Evolutionary conservation across 805 yeast species (phyloP).

Genomic region (Candida caryicola): DNA sequence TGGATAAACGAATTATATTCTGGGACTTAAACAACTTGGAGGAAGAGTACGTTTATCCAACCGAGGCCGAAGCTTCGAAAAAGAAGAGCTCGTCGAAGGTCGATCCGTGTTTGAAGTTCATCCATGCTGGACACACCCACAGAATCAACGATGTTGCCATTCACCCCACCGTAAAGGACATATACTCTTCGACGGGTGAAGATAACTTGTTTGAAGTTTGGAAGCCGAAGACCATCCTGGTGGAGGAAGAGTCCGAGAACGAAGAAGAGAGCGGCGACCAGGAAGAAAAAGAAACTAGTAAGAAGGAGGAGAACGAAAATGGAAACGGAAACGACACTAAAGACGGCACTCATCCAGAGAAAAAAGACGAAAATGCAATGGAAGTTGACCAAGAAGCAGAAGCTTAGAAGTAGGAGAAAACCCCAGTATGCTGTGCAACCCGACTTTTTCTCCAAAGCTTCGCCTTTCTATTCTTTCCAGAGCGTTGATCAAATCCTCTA

Average conservation of each 20-base stretch:
- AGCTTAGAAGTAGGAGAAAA: too few relatives aligned
- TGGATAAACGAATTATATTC: constrained; percentile 65
- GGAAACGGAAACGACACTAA: neutral
- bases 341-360: too few relatives aligned
- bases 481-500: too few relatives aligned
- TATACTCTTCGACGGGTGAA: constrained; percentile 68
- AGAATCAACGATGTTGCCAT: constrained; percentile 65
- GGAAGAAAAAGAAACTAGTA: constrained; percentile 3
- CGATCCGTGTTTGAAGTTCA: constrained; percentile 74
- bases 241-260: constrained; percentile 31
- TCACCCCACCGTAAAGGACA: constrained; percentile 58
- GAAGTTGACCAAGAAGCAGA: too few relatives aligned
- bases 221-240: constrained; percentile 56
- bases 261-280: constrained; percentile 21
- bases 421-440: too few relatives aligned
- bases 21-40: constrained; percentile 71
- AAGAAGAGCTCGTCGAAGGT: constrained; percentile 46
- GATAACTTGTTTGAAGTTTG: constrained; percentile 76
- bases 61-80: constrained; percentile 40
- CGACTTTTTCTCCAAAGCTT: too few relatives aligned
- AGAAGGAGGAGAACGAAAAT: constrained; percentile 5
- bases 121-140: constrained; percentile 86
- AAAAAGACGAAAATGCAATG: constrained; percentile 1
- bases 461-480: too few relatives aligned
- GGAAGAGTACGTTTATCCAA: constrained; percentile 47